phyloP scores from a whole-genome alignment of 768 basidiomycete genomes.

The Kwoniella bestiolae region DNA sequence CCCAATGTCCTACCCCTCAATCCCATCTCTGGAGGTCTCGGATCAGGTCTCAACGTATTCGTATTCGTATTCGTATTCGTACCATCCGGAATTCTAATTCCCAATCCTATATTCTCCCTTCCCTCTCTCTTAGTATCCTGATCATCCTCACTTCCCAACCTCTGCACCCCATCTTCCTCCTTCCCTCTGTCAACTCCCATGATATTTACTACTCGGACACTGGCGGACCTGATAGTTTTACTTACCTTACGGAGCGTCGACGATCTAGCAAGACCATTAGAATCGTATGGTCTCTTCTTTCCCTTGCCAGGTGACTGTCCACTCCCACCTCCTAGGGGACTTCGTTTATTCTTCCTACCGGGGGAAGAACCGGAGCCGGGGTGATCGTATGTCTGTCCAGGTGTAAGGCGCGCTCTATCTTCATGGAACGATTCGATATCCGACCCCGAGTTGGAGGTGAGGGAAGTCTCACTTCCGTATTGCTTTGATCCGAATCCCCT shows the following conservation, averaged over 20 bases:
- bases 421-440: constrained; percentile 11
- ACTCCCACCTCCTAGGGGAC: neutral
- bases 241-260: constrained; percentile 41
- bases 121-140: constrained; percentile 6
- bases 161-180: constrained; percentile 20
- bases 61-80: neutral
- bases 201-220: constrained; percentile 43
- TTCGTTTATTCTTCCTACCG: neutral
- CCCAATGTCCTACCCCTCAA: constrained; percentile 81
- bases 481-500: constrained; percentile 5
- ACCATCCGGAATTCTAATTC: constrained; percentile 1
- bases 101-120: constrained; percentile 15
- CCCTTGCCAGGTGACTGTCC: constrained; percentile 10
- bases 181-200: constrained; percentile 32
- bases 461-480: constrained; percentile 11
- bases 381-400: constrained; percentile 10
- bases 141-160: constrained; percentile 25
- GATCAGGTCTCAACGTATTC: constrained; percentile 29
- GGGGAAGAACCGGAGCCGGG: neutral
- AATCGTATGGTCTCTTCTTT: constrained; percentile 34
- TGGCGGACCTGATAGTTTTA: constrained; percentile 41
- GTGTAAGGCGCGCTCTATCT: constrained; percentile 24
- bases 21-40: constrained; percentile 40
- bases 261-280: constrained; percentile 31
- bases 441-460: neutral